Base-by-base conservation (phyloP, 2,329 filamentous ascomycete genomes). In the Ophiostoma quercus region DNA sequence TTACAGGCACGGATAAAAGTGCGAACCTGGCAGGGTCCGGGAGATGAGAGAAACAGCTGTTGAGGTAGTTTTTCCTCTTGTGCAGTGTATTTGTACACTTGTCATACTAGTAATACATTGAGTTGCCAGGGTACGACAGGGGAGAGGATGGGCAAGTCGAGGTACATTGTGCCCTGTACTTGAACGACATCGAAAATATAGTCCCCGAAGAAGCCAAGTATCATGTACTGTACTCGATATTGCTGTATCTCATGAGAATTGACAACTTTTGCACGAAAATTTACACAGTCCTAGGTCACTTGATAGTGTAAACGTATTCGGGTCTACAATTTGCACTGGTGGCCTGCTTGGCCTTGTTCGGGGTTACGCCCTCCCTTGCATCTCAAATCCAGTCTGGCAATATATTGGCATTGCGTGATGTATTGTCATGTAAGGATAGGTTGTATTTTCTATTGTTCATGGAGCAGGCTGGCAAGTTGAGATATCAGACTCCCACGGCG, bases 1-100 rank as follows among this genome's bases (percentile, higher is more conserved):
- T 12, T 62, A 62, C 25, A 63, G 29, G 32, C 9, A 39, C 60
- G 60, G 60, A 34, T 32, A 62, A 34, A 34, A 62, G 29, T 32
- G 57, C 57, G 57, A 32, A 62, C 12, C 7, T 11, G 57, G 22
- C 29, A n/a, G 22, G 57, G 57, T 62, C 57, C 16, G 29, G 57
- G 57, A 62, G 57, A 62, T 62, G 57, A 62, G 29, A n/a, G 9
- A 57, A 62, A 34, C 54, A 29, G 47, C 54, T 25, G 16, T 34
- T 7, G 29, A 34, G 11, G n/a, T 57, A 25, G 51, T 63, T 63
- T 63, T 63, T 63, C 60, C 60, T 63, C 60, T 63, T 63, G 14
- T 32, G 14, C 16, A 32, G 7, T 32, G 14, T 63, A 19, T 37
- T 19, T 63, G 8, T 37, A 19, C 7, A 37, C 60, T 37, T 62